Base-by-base conservation (phyloP, 179 eudicot genomes). In the Pouteria campechiana region DNA sequence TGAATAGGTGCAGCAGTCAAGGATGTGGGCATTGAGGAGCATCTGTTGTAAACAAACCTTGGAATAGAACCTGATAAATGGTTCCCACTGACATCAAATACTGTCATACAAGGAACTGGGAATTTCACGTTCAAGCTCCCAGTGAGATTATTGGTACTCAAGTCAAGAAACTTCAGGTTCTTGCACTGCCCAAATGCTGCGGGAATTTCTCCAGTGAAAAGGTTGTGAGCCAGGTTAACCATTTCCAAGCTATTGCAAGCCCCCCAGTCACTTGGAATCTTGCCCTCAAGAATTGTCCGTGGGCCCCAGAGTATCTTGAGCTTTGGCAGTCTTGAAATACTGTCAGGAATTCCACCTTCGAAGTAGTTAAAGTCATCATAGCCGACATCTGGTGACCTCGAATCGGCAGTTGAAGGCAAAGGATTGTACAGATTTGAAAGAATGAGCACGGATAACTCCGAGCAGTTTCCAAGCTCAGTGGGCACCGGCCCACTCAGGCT, bases 301-400 rank as follows among this genome's bases (percentile, higher is more conserved):
- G 95, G 95, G 12, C 75, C 93, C 97, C 95, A 90, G 23, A 90
- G 33, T 31, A 90, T 52, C 51, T 59, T 70, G 64, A 90, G 71
- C 51, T 70, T 81, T 3, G 93, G 63, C 54, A 86, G 74, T 11
- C 39, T 40, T 5, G 61, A 44, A 15, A 89, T 63, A 52, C 59
- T 76, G 4, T 12, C 0, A 1, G 95, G 93, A 46, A 90, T 57
- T 10, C 56, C 40, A 32, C 95, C 93, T 58, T 53, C 71, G 32
- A 69, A 86, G 37, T 51, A 50, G 48, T 90, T 90, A 25, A 54
- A 61, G 48, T 90, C 83, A 15, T 70, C 72, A 41, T 13, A 37
- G 23, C 44, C 24, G 33, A 48, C 57, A n/a, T 48, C 50, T 15
- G 61, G 41, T 22, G 43, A 60, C 37, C 39, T 64, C 21, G 38